Percentiles rank a stretch among this genome's conserved stretches.
These are phyloP conservation scores for Neonectria ditissima DNA, from an alignment of 2,329 filamentous ascomycete genomes.

Conservation along the genomic window DNA sequence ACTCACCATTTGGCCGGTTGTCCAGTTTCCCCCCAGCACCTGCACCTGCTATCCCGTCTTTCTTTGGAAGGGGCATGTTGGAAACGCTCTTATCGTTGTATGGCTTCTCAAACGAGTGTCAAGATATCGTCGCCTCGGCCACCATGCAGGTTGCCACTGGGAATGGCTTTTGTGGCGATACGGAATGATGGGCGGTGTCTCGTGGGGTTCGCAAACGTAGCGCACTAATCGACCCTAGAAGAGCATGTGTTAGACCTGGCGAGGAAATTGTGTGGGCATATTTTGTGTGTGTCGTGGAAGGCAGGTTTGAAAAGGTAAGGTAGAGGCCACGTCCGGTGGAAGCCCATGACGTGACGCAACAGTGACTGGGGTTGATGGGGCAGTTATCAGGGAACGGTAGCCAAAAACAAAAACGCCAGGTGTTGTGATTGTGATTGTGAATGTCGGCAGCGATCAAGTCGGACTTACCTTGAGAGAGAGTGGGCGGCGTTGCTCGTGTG, in stretches of 20 bases:
- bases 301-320: conserved; percentile 25
- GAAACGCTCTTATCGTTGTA: conserved; percentile 36
- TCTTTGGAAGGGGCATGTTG: conserved; percentile 55
- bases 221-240: conserved; percentile 28
- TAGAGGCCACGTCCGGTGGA: conserved; percentile 35
- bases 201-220: conserved; percentile 33
- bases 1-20: conserved; percentile 54
- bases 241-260: conserved; percentile 22
- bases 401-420: conserved; percentile 8
- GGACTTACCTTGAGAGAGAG: conserved; percentile 35
- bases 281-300: conserved; percentile 7
- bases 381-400: neutral
- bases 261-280: conserved; percentile 1
- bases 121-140: conserved; percentile 34
- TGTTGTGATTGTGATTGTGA: conserved; percentile 15
- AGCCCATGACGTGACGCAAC: conserved; percentile 40
- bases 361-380: neutral
- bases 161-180: conserved; percentile 32
- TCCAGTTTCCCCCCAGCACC: conserved; percentile 46
- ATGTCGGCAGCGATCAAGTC: conserved; percentile 17
- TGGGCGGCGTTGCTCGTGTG: conserved; percentile 31
- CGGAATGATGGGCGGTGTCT: conserved; percentile 24
- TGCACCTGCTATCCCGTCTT: conserved; percentile 51
- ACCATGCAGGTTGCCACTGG: conserved; percentile 43
- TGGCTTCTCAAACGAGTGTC: conserved; percentile 41